These are phyloP conservation scores for Akanthomyces muscarius DNA, from an alignment of 2,329 filamentous ascomycete species.

Conservation along the genomic window DNA sequence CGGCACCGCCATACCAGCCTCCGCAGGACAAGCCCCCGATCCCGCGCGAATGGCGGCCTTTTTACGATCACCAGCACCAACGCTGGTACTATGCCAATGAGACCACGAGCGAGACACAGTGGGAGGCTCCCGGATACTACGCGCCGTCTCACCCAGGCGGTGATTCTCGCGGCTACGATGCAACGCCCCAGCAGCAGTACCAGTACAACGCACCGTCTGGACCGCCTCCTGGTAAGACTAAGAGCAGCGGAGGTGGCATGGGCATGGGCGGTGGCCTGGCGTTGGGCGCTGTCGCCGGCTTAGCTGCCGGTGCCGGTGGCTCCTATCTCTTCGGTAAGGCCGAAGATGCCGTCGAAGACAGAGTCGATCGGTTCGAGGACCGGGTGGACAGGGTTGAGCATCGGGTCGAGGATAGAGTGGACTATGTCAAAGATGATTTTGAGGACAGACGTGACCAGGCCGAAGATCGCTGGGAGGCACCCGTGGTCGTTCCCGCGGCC, in stretches of 20 bases:
- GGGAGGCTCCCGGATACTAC: constrained; percentile 51
- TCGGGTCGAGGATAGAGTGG: background rate
- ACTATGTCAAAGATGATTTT: background rate
- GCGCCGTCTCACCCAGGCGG: constrained; percentile 22
- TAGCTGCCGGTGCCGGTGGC: constrained; percentile 54
- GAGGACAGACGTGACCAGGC: background rate
- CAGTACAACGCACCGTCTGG: background rate
- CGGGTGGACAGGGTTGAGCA: constrained; percentile 17
- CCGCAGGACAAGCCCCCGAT: constrained; percentile 45
- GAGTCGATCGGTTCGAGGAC: background rate
- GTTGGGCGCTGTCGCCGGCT: constrained; percentile 48
- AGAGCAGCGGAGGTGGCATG: constrained; percentile 30
- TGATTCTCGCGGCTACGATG: constrained; percentile 25
- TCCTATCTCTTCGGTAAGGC: constrained; percentile 43
- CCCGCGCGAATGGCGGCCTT: constrained; percentile 57
- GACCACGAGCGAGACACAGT: constrained; percentile 58
- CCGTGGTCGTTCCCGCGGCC: background rate
- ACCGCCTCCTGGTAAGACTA: constrained; percentile 26
- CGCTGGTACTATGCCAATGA: constrained; percentile 64
- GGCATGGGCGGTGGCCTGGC: constrained; percentile 51
- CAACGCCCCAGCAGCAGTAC: background rate
- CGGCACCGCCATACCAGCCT: constrained; percentile 30
- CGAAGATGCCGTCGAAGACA: constrained; percentile 9
- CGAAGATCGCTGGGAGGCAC: background rate
- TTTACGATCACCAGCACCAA: constrained; percentile 58